Evolutionary conservation across 305 asterid genomes (phyloP).

Genomic region (Striga hermonthica): DNA sequence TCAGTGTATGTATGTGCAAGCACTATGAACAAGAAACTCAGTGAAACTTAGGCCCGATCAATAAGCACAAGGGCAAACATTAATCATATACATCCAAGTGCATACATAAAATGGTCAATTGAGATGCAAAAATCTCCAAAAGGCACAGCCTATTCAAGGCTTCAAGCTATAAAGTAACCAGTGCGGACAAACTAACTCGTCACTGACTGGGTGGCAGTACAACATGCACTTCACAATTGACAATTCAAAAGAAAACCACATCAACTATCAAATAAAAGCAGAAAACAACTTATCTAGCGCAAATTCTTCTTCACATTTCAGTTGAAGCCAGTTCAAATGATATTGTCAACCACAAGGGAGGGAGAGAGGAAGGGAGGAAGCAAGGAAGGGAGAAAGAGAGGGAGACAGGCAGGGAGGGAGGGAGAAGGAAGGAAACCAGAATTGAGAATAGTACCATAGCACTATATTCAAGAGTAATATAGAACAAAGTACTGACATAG

Average conservation of each 20-base stretch:
- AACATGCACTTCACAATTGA: constrained; percentile 11
- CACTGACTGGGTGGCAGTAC: constrained; percentile 15
- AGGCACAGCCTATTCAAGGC: not conserved
- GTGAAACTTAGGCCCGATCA: constrained; percentile 14
- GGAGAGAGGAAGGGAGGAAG: not conserved
- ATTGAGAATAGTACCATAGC: too few relatives aligned
- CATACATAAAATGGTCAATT: not conserved
- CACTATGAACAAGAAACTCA: constrained; percentile 12
- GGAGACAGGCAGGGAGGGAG: too few relatives aligned
- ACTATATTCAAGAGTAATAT: constrained; percentile 22
- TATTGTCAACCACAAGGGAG: not conserved
- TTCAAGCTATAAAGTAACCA: constrained; percentile 20
- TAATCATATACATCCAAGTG: not conserved
- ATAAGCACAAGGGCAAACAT: constrained; percentile 4
- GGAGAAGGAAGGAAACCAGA: too few relatives aligned
- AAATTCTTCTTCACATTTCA: constrained; percentile 12
- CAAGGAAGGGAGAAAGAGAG: too few relatives aligned
- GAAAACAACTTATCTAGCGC: constrained; percentile 1
- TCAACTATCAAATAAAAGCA: not conserved
- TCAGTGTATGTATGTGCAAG: not conserved
- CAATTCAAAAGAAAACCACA: not conserved
- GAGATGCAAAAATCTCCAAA: not conserved
- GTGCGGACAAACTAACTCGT: not conserved
- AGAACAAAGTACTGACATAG: constrained; percentile 3
- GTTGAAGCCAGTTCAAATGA: constrained; percentile 18